Evolutionary conservation across 176 grass and related monocot genomes (phyloP), one percentile per base, ranked within the genome.

Genomic region (Chrysopogon serrulatus): DNA sequence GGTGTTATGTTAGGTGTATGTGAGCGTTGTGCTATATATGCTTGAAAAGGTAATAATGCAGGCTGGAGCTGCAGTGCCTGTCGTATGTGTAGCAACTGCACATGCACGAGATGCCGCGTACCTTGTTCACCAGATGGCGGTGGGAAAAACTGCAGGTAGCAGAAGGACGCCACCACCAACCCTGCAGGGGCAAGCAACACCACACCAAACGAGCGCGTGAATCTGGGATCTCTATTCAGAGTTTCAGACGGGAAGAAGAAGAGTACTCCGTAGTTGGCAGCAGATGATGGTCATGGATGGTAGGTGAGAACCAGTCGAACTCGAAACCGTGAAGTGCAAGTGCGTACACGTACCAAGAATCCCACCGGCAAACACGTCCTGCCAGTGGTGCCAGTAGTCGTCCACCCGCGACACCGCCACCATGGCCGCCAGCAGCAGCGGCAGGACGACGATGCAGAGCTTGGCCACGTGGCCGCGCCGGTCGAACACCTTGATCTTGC

Each of bases 331-430:
- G 4, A 12, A 60, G 24, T 4, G 11, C 1, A 28, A 43, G 23
- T 17, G 26, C n/a, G 26, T 9, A n/a, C 39, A 8, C 71, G 23
- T 59, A 84, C 87, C 87, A 0, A 89, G 57, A 33, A 89, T 79
- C 2, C 82, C 82, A 40, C 87, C 87, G 5, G 76, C 71, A 10
- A 90, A 83, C 45, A 90, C 84, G 2, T 90, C 88, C 60, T 90
- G 88, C 88, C 88, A 90, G 10, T 90, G 88, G 80, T 90, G 88
- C 84, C 88, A 90, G 84, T 90, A 86, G 79, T 86, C 84, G 3
- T 83, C 84, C 2, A 90, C 84, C 60, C 84, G 30, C 8, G 88
- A 90, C 10, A 90, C 74, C 4, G 54, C 88, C 16, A 86, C 47
- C 83, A 90, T 66, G 2, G 88, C 79, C 1, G 88, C 84, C 1